Evolutionary conservation across 1,284 basidiomycete genomes (phyloP), one percentile per base, ranked within the genome.

Genomic region (Tilletiopsis washingtonensis): DNA sequence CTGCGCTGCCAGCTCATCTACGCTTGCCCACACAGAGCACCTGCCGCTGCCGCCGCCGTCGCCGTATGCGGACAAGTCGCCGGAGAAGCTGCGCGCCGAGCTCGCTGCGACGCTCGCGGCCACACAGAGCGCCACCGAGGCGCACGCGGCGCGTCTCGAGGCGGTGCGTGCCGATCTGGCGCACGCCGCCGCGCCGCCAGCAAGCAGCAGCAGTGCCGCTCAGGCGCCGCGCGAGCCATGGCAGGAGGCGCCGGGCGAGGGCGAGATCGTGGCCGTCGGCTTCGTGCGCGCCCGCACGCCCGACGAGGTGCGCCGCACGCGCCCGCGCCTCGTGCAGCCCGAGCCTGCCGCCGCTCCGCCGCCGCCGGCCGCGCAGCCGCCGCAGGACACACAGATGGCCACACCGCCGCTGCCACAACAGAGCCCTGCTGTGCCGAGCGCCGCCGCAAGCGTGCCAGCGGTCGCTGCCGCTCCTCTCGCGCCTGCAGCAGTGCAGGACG

Each of bases 221-320:
- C n/a, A n/a, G n/a, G 47, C 40, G 39, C 17, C 39, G 45, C 39
- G 29, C 20, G 42, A 45, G 5, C 37, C 25, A 1, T 68, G 65
- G 65, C 50, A 47, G 1, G 23, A 51, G 26, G 43, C 46, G 11
- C 58, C 67, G 1, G 57, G 56, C 23, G 47, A 47, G 20, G 66
- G 66, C 3, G 44, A 42, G n/a, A 56, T 69, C 24, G 5, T 70
- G 3, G 66, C 64, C 32, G 51, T 67, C 40, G 66, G 64, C 2
- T 57, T 61, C 38, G 61, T 69, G 4, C 47, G 53, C 3, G 56
- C 64, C 3, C 47, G 52, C 21, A 60, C 61, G 21, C 64, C 64
- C 11, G 59, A 61, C 24, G 54, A 59, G 49, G 32, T 59, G 17
- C 50, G 49, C 23, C 37, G 24, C n/a, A n/a, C n/a, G n/a, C n/a